phyloP scores from a whole-genome alignment of 2,329 filamentous ascomycete species.

The Hymenoscyphus repandus region DNA sequence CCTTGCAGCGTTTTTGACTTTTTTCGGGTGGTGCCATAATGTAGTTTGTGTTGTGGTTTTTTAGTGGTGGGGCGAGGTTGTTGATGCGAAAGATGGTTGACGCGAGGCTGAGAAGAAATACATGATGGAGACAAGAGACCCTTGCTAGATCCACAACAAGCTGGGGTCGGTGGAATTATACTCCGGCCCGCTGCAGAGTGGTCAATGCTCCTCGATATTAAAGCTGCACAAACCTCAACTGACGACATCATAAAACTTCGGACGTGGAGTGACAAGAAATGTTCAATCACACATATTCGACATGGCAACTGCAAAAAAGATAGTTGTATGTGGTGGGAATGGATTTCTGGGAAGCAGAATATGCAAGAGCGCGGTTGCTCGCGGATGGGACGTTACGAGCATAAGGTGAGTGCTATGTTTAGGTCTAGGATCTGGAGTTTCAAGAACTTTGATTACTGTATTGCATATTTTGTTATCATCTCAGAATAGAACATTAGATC shows the following conservation, averaged over 20 bases:
- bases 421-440: neutral
- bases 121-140: neutral
- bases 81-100: neutral
- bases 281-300: slow-evolving; percentile 2
- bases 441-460: neutral
- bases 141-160: neutral
- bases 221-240: neutral
- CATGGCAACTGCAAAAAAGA: slow-evolving; percentile 51
- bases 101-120: neutral
- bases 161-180: neutral
- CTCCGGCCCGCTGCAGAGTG: neutral
- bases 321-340: slow-evolving; percentile 90
- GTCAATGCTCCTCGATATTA: slow-evolving; percentile 3
- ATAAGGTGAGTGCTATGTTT: slow-evolving; percentile 61
- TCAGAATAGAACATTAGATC: neutral
- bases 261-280: neutral
- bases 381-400: slow-evolving; percentile 89
- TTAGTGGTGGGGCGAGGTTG: neutral
- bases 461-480: neutral
- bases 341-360: slow-evolving; percentile 87
- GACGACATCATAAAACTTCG: slow-evolving; percentile 1
- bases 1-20: slow-evolving; percentile 57
- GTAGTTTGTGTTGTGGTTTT: slow-evolving; percentile 2
- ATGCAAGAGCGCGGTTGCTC: slow-evolving; percentile 79
- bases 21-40: slow-evolving; percentile 57